Conservation (phyloP, 306 rosid species). For the Lablab purpureus region DNA sequence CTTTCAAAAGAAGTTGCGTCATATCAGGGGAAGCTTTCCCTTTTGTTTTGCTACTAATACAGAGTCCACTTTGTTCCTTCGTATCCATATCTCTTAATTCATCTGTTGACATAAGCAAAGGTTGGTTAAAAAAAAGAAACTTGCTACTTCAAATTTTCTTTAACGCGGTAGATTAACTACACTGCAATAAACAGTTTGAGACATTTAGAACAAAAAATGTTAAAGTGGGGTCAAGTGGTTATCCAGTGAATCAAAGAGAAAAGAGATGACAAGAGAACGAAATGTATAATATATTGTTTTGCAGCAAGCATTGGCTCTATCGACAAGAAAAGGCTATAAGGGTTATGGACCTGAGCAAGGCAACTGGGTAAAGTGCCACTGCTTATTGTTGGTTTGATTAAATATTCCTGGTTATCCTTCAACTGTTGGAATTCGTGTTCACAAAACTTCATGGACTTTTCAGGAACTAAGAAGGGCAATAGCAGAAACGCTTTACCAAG, state of each 20-base stretch:
- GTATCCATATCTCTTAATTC: neutral
- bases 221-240: neutral
- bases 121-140: neutral
- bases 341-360: constrained; percentile 88
- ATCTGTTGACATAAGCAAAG: neutral
- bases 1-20: constrained; percentile 38
- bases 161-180: neutral
- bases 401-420: neutral
- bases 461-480: constrained; percentile 15
- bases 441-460: neutral
- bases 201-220: neutral
- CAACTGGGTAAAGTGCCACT: constrained; percentile 50
- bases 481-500: constrained; percentile 5
- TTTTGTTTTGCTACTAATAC: neutral
- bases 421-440: neutral
- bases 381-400: neutral
- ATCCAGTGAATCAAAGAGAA: neutral
- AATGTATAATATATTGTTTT: neutral
- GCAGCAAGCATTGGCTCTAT: constrained; percentile 56
- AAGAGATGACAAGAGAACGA: neutral
- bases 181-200: neutral
- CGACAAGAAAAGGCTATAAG: constrained; percentile 64
- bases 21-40: neutral
- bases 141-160: neutral
- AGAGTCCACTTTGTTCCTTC: neutral